Percentiles rank a stretch among this genome's conserved stretches.
Conservation (phyloP, 495 filamentous ascomycete species). For the Bryoglossum gracile region DNA sequence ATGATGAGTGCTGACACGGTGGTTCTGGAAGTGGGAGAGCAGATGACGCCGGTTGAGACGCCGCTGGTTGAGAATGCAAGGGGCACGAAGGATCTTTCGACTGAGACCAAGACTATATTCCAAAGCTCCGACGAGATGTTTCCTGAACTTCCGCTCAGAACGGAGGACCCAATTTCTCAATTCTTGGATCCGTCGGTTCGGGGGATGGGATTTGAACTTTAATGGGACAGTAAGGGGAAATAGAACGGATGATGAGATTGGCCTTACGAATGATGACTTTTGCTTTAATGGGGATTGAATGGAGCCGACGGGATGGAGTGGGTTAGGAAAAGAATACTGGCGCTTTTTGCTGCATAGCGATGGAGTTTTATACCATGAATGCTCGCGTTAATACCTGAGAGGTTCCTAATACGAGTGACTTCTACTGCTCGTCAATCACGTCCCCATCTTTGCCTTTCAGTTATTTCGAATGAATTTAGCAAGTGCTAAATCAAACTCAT, state of each 20-base stretch:
- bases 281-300: too few relatives aligned
- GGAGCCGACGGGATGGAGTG: background rate
- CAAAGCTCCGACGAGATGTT: background rate
- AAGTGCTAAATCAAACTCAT: too few relatives aligned
- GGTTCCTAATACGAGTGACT: too few relatives aligned
- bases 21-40: conserved; percentile 3
- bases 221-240: background rate
- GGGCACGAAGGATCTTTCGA: background rate
- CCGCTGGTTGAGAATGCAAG: conserved; percentile 8
- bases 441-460: too few relatives aligned
- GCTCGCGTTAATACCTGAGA: too few relatives aligned
- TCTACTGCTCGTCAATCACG: too few relatives aligned
- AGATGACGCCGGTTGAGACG: conserved; percentile 19
- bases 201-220: conserved; percentile 1
- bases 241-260: background rate
- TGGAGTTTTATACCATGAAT: conserved; percentile 23
- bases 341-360: conserved; percentile 13
- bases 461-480: too few relatives aligned
- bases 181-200: conserved; percentile 6
- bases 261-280: too few relatives aligned
- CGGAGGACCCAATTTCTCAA: conserved; percentile 2
- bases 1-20: conserved; percentile 10
- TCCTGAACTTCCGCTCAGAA: conserved; percentile 3
- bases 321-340: background rate
- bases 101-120: conserved; percentile 8